A percentile compares a stretch with the other conserved stretches of the same genome.
Conservation (phyloP, 164 flowering plant species). For the Saururus chinensis region DNA sequence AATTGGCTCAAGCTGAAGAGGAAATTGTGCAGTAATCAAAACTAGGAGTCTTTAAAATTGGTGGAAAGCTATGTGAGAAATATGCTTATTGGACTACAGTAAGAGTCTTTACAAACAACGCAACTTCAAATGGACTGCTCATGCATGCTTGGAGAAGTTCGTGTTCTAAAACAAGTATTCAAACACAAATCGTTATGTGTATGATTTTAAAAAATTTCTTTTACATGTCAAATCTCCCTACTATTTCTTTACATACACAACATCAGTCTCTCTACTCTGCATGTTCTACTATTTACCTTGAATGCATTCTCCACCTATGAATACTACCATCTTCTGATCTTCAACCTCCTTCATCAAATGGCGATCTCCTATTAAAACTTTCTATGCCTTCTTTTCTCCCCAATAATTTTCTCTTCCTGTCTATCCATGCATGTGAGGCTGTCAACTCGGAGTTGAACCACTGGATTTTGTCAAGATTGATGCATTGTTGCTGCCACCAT, state of each 20-base stretch:
- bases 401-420: slow-evolving; percentile 18
- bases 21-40: no score
- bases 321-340: slow-evolving; percentile 12
- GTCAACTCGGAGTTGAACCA: slow-evolving; percentile 8
- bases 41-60: no score
- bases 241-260: slow-evolving; percentile 19
- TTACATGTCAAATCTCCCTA: no score
- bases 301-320: slow-evolving; percentile 32
- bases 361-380: neutral
- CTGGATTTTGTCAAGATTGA: slow-evolving; percentile 19
- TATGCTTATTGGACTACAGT: no score
- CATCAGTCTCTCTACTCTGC: slow-evolving; percentile 27
- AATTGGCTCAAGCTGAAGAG: no score
- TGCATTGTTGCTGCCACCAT: neutral
- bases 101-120: no score
- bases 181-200: no score
- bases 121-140: no score
- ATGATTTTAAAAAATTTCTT: no score
- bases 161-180: no score
- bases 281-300: slow-evolving; percentile 51
- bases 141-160: no score
- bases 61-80: no score
- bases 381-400: slow-evolving; percentile 20
- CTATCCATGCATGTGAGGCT: slow-evolving; percentile 28
- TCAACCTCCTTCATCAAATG: neutral